A percentile compares a stretch with the other conserved stretches of the same genome.
These are phyloP conservation scores for Sonneratia caseolaris DNA, from an alignment of 345 rosid species.

Conservation along the genomic window DNA sequence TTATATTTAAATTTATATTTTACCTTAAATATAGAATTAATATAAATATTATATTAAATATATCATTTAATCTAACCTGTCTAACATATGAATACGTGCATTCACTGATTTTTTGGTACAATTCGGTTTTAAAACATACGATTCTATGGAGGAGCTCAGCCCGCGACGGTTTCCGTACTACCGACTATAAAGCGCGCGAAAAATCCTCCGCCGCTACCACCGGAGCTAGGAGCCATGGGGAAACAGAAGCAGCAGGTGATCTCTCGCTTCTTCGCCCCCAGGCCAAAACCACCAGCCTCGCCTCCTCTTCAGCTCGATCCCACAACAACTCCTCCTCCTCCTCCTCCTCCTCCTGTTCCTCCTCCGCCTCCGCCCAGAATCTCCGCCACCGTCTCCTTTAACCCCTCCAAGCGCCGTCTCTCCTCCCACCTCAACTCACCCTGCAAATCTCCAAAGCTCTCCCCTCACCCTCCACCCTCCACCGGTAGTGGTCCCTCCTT, in stretches of 20 bases:
- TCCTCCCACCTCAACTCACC: slow-evolving; percentile 35
- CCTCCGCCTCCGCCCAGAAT: slow-evolving; percentile 40
- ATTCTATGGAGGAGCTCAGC: no score
- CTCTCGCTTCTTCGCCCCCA: slow-evolving; percentile 84
- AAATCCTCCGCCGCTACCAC: not conserved
- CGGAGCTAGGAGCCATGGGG: slow-evolving; percentile 28
- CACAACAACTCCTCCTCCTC: slow-evolving; percentile 14
- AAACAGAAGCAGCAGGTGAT: slow-evolving; percentile 74
- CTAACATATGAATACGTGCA: no score
- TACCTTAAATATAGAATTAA: no score
- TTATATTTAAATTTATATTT: no score
- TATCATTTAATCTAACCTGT: no score
- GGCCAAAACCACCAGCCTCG: slow-evolving; percentile 29
- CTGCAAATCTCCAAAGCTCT: slow-evolving; percentile 40
- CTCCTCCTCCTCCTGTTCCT: slow-evolving; percentile 19
- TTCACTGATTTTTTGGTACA: no score
- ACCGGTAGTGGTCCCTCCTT: not conserved
- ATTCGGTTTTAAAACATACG: no score
- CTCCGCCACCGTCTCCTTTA: slow-evolving; percentile 59
- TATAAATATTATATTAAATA: no score
- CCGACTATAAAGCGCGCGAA: slow-evolving; percentile 3
- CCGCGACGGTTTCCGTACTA: not conserved
- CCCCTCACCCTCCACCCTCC: slow-evolving; percentile 36
- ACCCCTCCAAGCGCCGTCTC: slow-evolving; percentile 62
- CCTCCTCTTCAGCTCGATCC: slow-evolving; percentile 3